These are phyloP conservation scores for Avena atlantica DNA, from an alignment of 176 grass and related monocot species.

Conservation along the genomic window DNA sequence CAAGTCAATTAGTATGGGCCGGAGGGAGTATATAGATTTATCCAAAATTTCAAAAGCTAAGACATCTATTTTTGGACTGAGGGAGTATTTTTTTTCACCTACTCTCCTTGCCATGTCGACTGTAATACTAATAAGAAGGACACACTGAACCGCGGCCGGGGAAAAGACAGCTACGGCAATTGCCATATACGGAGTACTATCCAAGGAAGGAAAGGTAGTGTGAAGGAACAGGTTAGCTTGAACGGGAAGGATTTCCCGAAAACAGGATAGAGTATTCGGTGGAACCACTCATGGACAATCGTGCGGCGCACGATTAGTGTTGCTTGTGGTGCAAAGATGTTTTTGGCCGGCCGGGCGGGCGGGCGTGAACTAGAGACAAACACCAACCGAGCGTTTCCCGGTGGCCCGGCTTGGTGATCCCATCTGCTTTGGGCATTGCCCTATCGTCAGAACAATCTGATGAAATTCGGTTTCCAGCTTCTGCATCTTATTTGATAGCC, in stretches of 20 bases:
- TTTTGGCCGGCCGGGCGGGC: background rate
- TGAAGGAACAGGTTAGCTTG: slow-evolving; percentile 2
- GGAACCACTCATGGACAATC: background rate
- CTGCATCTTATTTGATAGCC: no score
- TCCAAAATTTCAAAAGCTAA: no score
- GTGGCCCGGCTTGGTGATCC: background rate
- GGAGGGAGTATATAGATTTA: no score
- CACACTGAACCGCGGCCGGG: no score
- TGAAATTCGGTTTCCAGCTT: background rate
- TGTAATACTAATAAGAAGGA: no score
- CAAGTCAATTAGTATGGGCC: no score
- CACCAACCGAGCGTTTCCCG: background rate
- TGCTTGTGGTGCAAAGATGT: slow-evolving; percentile 25
- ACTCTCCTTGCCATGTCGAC: no score
- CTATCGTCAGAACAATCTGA: background rate
- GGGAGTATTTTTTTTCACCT: no score
- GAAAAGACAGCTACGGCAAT: background rate
- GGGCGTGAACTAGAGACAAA: background rate
- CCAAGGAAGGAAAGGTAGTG: background rate
- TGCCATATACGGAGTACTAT: background rate
- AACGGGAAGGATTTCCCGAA: background rate
- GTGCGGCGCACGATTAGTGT: slow-evolving; percentile 10
- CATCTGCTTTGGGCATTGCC: background rate
- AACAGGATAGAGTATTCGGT: background rate
- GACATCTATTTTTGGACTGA: no score